Evolutionary conservation across 768 basidiomycete species (phyloP).

Genomic region (Suillus brevipes): DNA sequence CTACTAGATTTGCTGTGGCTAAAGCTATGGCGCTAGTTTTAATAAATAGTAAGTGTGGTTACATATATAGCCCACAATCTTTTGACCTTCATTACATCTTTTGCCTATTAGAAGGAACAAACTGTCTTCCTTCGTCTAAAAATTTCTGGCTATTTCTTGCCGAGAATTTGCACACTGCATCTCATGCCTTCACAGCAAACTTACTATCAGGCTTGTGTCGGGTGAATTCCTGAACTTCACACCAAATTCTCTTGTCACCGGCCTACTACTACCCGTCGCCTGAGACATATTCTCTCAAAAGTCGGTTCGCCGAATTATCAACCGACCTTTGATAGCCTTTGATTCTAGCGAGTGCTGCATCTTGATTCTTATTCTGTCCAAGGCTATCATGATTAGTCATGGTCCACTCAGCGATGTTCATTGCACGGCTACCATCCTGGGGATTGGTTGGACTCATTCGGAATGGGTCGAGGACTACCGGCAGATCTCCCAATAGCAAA

Average conservation of each 20-base stretch:
- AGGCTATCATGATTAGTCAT: not conserved
- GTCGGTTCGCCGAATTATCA: not conserved
- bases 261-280: not conserved
- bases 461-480: not conserved
- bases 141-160: not conserved
- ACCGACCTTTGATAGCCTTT: not conserved
- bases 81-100: not conserved
- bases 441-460: not conserved
- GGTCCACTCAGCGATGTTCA: not conserved
- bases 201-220: not conserved
- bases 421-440: not conserved
- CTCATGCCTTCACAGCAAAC: not conserved
- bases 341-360: not conserved
- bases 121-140: not conserved
- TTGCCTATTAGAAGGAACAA: not conserved
- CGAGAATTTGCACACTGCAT: not conserved
- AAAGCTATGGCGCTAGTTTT: not conserved
- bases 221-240: not conserved
- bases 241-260: not conserved
- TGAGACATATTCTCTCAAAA: not conserved
- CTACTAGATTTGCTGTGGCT: too few species aligned
- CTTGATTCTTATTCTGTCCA: not conserved
- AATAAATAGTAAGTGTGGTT: not conserved
- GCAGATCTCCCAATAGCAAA: not conserved
- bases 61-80: not conserved